phyloP scores from a whole-genome alignment of 495 filamentous ascomycete species.

The Tuber borchii region DNA sequence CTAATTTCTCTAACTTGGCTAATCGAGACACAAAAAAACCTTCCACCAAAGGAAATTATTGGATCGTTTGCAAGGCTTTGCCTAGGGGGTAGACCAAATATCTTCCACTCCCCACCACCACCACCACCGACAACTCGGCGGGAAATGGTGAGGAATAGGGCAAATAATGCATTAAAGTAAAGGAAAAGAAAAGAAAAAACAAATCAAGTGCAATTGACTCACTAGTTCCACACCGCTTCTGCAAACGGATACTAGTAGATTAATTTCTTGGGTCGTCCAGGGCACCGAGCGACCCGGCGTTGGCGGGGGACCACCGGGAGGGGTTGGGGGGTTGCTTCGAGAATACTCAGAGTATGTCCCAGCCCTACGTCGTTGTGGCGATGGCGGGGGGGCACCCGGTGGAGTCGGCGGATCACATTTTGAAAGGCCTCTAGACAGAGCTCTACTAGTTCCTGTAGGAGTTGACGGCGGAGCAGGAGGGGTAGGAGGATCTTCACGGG shows the following conservation, averaged over 20 bases:
- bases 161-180: not conserved
- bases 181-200: constrained; percentile 8
- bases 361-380: constrained; percentile 9
- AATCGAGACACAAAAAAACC: constrained; percentile 12
- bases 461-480: constrained; percentile 19
- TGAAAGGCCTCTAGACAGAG: constrained; percentile 23
- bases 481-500: constrained; percentile 14
- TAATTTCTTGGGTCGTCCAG: constrained; percentile 29
- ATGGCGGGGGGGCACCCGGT: constrained; percentile 28
- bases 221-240: constrained; percentile 31
- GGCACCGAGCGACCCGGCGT: constrained; percentile 10
- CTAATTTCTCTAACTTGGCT: constrained; percentile 9
- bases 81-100: not conserved
- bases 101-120: not conserved
- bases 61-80: not conserved
- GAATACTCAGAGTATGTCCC: constrained; percentile 11
- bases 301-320: constrained; percentile 20
- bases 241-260: constrained; percentile 27
- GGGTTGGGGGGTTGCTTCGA: constrained; percentile 24
- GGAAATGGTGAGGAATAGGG: not conserved
- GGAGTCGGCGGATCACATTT: constrained; percentile 38
- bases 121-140: not conserved
- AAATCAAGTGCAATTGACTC: constrained; percentile 20
- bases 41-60: not conserved
- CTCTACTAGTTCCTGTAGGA: not conserved